Evolutionary conservation across 2,329 filamentous ascomycete species (phyloP).

Genomic region (Colletotrichum sublineola): DNA sequence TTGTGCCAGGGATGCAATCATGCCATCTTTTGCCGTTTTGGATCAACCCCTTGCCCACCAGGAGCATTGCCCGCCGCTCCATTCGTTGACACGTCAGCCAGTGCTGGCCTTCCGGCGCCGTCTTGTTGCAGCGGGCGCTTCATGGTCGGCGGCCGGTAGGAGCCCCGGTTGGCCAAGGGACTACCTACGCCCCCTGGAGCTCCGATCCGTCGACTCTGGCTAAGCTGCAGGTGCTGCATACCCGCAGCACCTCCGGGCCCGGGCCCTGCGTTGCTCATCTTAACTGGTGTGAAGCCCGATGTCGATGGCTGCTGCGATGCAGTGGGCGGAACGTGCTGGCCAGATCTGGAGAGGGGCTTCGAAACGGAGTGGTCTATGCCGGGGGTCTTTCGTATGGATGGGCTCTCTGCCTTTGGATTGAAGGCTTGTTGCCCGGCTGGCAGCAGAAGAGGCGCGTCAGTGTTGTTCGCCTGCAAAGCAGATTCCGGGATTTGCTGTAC

Average conservation of each 20-base stretch:
- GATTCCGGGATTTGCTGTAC: constrained; percentile 67
- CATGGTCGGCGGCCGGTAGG: constrained; percentile 71
- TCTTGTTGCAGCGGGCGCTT: constrained; percentile 47
- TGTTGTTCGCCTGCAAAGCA: constrained; percentile 55
- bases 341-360: constrained; percentile 74
- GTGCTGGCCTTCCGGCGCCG: constrained; percentile 55
- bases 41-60: constrained; percentile 54
- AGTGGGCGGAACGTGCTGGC: constrained; percentile 64
- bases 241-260: constrained; percentile 45
- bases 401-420: constrained; percentile 81
- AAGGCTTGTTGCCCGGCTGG: constrained; percentile 67
- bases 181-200: constrained; percentile 67
- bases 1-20: constrained; percentile 38
- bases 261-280: constrained; percentile 25
- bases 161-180: constrained; percentile 69
- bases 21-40: constrained; percentile 65
- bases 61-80: constrained; percentile 45
- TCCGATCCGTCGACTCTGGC: constrained; percentile 69
- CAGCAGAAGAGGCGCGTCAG: constrained; percentile 55
- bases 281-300: constrained; percentile 42
- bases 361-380: constrained; percentile 87
- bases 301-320: constrained; percentile 46
- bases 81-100: constrained; percentile 67
- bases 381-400: constrained; percentile 89
- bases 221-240: constrained; percentile 66